phyloP scores from a whole-genome alignment of 352 stramenopile genomes.

The Plasmopara muralis region DNA sequence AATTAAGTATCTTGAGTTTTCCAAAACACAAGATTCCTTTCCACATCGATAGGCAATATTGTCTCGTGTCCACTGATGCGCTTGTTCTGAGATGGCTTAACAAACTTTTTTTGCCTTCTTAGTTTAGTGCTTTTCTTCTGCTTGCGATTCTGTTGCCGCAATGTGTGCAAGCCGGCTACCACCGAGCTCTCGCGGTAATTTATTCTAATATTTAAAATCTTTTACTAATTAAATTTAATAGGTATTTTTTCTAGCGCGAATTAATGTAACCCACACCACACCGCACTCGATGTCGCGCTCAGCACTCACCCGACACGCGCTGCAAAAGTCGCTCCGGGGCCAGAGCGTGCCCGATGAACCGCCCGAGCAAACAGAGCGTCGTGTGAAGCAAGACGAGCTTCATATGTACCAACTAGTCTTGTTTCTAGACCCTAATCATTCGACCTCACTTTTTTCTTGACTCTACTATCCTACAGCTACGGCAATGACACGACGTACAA shows the following conservation, averaged over 20 bases:
- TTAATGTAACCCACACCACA: not conserved
- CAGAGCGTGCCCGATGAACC: slow-evolving; percentile 24
- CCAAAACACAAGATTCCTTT: too few species aligned
- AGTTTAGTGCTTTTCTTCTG: too few species aligned
- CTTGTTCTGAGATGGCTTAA: too few species aligned
- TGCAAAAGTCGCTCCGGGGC: slow-evolving; percentile 51
- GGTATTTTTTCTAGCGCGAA: not conserved
- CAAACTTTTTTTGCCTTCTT: too few species aligned
- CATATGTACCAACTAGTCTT: slow-evolving; percentile 45
- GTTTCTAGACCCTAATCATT: not conserved
- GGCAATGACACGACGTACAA: slow-evolving; percentile 92
- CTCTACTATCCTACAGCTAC: slow-evolving; percentile 31
- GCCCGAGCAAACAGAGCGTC: slow-evolving; percentile 42
- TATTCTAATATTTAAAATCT: too few species aligned
- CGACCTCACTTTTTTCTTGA: not conserved
- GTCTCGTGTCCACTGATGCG: too few species aligned
- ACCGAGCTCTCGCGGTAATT: too few species aligned
- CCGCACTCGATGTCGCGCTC: slow-evolving; percentile 56
- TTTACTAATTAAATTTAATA: too few species aligned
- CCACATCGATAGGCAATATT: too few species aligned
- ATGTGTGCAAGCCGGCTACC: too few species aligned
- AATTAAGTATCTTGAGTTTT: too few species aligned
- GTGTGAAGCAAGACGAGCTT: slow-evolving; percentile 74
- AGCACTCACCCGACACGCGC: slow-evolving; percentile 55
- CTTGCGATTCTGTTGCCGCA: too few species aligned